Evolutionary conservation across 1,284 basidiomycete species (phyloP).

Genomic region (Irpex lacteus): DNA sequence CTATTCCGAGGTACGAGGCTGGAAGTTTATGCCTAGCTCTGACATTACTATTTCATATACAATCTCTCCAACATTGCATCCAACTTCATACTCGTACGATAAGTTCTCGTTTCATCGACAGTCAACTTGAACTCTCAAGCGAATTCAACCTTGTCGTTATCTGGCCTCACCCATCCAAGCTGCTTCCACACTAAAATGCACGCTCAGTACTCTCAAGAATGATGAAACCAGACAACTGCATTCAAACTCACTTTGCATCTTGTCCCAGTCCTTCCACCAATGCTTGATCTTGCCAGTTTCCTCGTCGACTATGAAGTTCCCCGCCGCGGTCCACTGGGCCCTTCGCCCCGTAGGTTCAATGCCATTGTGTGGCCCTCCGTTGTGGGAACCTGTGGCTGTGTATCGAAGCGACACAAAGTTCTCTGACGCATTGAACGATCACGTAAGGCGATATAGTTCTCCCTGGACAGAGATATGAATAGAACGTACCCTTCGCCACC

Average conservation of each 20-base stretch:
- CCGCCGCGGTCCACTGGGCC: slow-evolving; percentile 19
- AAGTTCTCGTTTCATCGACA: not conserved
- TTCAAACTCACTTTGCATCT: slow-evolving; percentile 16
- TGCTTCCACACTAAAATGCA: slow-evolving; percentile 17
- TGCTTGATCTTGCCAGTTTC: slow-evolving; percentile 15
- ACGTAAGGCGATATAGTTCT: not conserved
- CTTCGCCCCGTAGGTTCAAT: slow-evolving; percentile 13
- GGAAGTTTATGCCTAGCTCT: not conserved
- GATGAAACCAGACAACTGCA: not conserved
- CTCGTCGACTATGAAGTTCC: slow-evolving; percentile 18
- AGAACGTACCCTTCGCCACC: slow-evolving; percentile 12
- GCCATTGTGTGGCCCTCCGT: slow-evolving; percentile 14
- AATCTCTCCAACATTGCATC: not conserved
- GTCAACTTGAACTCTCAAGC: not conserved
- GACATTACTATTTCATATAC: not conserved
- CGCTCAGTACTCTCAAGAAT: not conserved
- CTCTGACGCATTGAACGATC: slow-evolving; percentile 5
- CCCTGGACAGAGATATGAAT: not conserved
- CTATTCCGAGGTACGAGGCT: not conserved
- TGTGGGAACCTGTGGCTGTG: slow-evolving; percentile 18
- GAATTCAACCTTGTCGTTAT: slow-evolving; percentile 15
- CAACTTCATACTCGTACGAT: not conserved
- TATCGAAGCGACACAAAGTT: slow-evolving; percentile 18
- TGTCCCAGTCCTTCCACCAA: slow-evolving; percentile 21
- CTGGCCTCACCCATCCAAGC: slow-evolving; percentile 17